phyloP scores from a whole-genome alignment of 441 rosid species.

The Kokia cookei region DNA sequence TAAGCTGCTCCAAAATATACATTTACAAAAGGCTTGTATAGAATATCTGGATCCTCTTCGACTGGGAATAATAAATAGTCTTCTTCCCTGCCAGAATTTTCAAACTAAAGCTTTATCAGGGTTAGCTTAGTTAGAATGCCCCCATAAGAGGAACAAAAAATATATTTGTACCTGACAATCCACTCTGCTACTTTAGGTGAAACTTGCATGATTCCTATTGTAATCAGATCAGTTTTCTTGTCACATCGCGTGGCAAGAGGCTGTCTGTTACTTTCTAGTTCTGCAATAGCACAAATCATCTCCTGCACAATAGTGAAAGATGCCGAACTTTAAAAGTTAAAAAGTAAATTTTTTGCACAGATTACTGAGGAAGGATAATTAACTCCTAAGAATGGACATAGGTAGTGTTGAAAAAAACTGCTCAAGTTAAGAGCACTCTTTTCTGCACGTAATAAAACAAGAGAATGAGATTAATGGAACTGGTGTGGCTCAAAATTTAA shows the following conservation, averaged over 20 bases:
- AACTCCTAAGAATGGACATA: not conserved
- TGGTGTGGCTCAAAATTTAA: too few species aligned
- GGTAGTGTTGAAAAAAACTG: not conserved
- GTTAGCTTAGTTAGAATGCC: not conserved
- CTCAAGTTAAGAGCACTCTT: not conserved
- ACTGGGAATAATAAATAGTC: constrained; percentile 59
- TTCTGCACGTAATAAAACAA: not conserved
- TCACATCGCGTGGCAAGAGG: constrained; percentile 56
- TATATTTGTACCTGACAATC: constrained; percentile 51
- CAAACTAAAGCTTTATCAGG: constrained; percentile 10
- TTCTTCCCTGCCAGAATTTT: constrained; percentile 48
- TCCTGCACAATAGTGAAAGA: constrained; percentile 42
- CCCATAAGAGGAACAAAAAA: not conserved
- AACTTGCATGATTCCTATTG: constrained; percentile 77
- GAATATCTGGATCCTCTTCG: constrained; percentile 52
- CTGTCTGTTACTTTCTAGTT: constrained; percentile 88
- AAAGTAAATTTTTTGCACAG: not conserved
- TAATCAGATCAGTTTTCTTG: constrained; percentile 63
- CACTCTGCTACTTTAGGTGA: constrained; percentile 56
- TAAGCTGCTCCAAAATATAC: constrained; percentile 94
- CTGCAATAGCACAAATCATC: constrained; percentile 85
- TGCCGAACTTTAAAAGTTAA: not conserved
- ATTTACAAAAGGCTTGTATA: constrained; percentile 73
- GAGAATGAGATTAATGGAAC: too few species aligned
- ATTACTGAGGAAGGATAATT: not conserved